Evolutionary conservation across 192 early-diverging fungal species (phyloP), one percentile per base, ranked within the genome.

Genomic region (Oehlia diaphana): DNA sequence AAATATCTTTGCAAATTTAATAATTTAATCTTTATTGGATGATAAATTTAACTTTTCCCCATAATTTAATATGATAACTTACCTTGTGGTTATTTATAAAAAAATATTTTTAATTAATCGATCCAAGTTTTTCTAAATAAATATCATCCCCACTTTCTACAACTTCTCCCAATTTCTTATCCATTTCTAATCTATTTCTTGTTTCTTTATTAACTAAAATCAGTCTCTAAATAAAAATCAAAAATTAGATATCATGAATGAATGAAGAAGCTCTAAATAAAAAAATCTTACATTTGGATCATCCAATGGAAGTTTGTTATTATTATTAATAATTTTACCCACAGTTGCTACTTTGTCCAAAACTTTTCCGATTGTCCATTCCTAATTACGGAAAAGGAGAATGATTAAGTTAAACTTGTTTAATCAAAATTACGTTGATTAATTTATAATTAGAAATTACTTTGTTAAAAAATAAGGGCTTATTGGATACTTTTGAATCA

Each of bases 381-480:
- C 63, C 83, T 84, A 65, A 16, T 14, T 44, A 26, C 26, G 26
- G 26, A 0, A 26, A 26, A 26, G 0, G 26, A 31, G 31, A 31
- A 31, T 31, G 31, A 31, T 31, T 31, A 1, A 31, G 31, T 31
- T 31, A 33, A 73, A 72, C 28, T 26, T 63, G 2, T 23, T 23
- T 31, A 76, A 44, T 72, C 9, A 23, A 33, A 33, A 53, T 37
- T 37, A 37, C 2, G 2, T 4, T 37, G 14, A 44, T 33, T 14
- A 33, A 49, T 12, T 26, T 31, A 33, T 33, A 35, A 4, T 39
- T 69, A 44, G 9, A 9, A 9, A 49, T 47, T 81, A 84, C 83
- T 76, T 81, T 84, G 74, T 84, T 79, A 64, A 84, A 81, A 23
- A 68, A 84, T 33, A 84, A 61, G 26, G 83, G 83, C 9, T 75